A percentile compares a stretch with the other conserved stretches of the same genome.
Conservation (phyloP, 306 rosid species). For the Pyrus communis region DNA sequence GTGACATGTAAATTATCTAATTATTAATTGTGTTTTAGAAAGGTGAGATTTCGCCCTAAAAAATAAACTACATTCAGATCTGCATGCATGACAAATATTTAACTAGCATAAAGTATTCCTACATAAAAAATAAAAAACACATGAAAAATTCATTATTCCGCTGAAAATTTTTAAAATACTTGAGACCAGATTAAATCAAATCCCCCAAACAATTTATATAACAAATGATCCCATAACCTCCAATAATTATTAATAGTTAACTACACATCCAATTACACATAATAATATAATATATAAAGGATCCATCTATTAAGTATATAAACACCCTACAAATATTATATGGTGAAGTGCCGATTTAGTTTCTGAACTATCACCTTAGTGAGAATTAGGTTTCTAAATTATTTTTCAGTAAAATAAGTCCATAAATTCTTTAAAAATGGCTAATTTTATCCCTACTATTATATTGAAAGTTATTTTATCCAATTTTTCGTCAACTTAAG, state of each 20-base stretch:
- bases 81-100: neutral
- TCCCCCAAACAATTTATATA: neutral
- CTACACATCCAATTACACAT: neutral
- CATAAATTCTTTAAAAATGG: too few relatives aligned
- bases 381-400: too few relatives aligned
- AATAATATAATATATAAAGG: neutral
- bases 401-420: too few relatives aligned
- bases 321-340: neutral
- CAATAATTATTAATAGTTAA: neutral
- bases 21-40: too few relatives aligned
- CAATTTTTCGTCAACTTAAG: too few relatives aligned
- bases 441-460: too few relatives aligned
- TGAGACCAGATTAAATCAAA: neutral
- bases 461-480: too few relatives aligned
- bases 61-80: neutral
- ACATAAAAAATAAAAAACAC: neutral
- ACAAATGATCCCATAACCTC: neutral
- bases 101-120: neutral
- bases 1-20: too few relatives aligned
- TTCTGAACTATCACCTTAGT: too few relatives aligned
- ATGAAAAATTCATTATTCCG: neutral
- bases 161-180: neutral
- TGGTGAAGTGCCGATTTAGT: too few relatives aligned
- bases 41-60: too few relatives aligned
- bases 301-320: neutral